Percentiles rank a stretch among this genome's conserved stretches.
Conservation (phyloP, 768 basidiomycete species). For the Amyloporia xantha region DNA sequence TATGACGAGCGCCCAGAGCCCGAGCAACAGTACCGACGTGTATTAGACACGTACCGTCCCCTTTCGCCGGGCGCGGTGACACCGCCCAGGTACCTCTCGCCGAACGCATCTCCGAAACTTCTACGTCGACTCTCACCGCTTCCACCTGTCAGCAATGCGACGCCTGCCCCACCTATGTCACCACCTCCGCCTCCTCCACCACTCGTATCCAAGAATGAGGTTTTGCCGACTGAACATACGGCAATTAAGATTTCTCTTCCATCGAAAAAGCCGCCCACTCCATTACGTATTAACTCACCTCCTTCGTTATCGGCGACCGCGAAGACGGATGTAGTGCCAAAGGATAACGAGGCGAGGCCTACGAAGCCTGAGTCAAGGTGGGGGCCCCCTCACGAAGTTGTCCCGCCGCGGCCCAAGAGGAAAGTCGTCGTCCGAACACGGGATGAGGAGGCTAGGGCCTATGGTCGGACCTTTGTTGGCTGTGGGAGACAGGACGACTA, state of each 20-base stretch:
- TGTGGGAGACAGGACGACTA: slow-evolving; percentile 74
- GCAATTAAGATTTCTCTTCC: slow-evolving; percentile 35
- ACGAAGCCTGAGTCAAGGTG: slow-evolving; percentile 6
- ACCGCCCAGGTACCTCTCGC: too few species aligned
- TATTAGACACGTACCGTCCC: slow-evolving; percentile 17
- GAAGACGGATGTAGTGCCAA: slow-evolving; percentile 2
- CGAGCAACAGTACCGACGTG: too few species aligned
- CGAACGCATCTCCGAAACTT: too few species aligned
- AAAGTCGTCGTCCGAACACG: slow-evolving; percentile 43
- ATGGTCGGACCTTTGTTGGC: slow-evolving; percentile 61
- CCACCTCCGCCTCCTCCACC: slow-evolving; percentile 17
- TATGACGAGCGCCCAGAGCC: too few species aligned
- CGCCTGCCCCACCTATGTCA: slow-evolving; percentile 10
- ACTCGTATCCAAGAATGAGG: slow-evolving; percentile 20
- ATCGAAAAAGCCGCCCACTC: slow-evolving; percentile 41
- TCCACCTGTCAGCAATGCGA: slow-evolving; percentile 2
- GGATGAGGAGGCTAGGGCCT: slow-evolving; percentile 61
- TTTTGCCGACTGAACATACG: slow-evolving; percentile 31
- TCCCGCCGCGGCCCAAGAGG: slow-evolving; percentile 25
- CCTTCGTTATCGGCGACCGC: slow-evolving; percentile 2
- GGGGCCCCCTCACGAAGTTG: slow-evolving; percentile 3
- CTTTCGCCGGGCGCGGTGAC: slow-evolving; percentile 19
- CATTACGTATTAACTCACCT: slow-evolving; percentile 40
- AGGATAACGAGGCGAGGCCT: not conserved
- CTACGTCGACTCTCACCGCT: slow-evolving; percentile 16